Evolutionary conservation across 2,329 filamentous ascomycete species (phyloP).

Genomic region (Xylariaceae sp.): DNA sequence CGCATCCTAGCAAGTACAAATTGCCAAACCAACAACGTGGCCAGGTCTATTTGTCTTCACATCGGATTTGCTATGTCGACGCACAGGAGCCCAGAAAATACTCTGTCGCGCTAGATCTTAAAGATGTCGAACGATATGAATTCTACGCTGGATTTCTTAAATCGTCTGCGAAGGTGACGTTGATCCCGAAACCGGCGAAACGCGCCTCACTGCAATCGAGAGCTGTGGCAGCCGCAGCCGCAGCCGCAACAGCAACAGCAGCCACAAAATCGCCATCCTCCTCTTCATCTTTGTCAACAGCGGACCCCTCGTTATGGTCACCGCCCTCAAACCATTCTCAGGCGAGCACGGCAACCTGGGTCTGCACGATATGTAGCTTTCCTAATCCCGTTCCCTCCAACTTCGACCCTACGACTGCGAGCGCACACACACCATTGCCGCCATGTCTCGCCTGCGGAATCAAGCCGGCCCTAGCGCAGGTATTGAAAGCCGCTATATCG

Average conservation of each 20-base stretch:
- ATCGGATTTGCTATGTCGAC: constrained; percentile 92
- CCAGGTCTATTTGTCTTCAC: constrained; percentile 92
- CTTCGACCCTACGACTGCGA: constrained; percentile 81
- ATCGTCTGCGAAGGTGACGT: constrained; percentile 87
- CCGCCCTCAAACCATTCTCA: constrained; percentile 43
- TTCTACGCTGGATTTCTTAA: constrained; percentile 93
- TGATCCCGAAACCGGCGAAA: constrained; percentile 76
- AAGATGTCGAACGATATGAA: constrained; percentile 84
- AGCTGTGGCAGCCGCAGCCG: constrained; percentile 42
- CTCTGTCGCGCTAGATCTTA: constrained; percentile 80
- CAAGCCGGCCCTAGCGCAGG: constrained; percentile 74
- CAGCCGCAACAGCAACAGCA: constrained; percentile 32
- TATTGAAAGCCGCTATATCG: constrained; percentile 81
- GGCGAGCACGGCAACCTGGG: constrained; percentile 71
- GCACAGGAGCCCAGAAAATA: constrained; percentile 77
- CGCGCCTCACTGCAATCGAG: constrained; percentile 53
- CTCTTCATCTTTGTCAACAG: constrained; percentile 29
- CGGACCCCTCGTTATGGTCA: constrained; percentile 35
- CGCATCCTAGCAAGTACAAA: constrained; percentile 72
- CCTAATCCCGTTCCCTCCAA: constrained; percentile 90
- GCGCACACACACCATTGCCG: constrained; percentile 70
- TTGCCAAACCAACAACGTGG: constrained; percentile 91
- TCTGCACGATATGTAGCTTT: constrained; percentile 93
- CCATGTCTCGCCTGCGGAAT: constrained; percentile 93
- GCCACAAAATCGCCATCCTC: constrained; percentile 30